Base-by-base conservation (phyloP, 2,329 filamentous ascomycete species). In the Nigrospora sphaerica region DNA sequence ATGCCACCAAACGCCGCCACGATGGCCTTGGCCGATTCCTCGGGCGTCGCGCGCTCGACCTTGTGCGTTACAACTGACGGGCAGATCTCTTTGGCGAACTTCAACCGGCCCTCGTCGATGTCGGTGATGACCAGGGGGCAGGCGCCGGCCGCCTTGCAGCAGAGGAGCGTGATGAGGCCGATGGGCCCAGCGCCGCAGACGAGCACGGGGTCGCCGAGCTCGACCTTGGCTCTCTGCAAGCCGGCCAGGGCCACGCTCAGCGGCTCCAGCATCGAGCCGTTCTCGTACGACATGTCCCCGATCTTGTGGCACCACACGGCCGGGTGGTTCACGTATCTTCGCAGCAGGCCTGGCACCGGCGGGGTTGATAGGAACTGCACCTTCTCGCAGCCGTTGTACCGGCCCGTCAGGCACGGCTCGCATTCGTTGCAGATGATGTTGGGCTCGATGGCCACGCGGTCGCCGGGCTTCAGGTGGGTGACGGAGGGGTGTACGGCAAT, bases 251-350 rank as follows among this genome's bases (percentile, higher is more conserved):
- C 88, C 6, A 97, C 93, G 55, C 83, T 88, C 44, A 97, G 76
- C 1, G 92, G 92, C 72, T 97, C 93, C 38, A 97, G 74, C 70
- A 96, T 77, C 13, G 91, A 86, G 45, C 92, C 93, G 62, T 95
- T 82, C 71, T 97, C 92, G 62, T 83, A 97, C 46, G 83, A 86
- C 86, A 97, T 91, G 66, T 88, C 74, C 41, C 88, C 88, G 57
- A 97, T 93, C 75, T 95, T 95, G 75, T 96, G 89, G 71, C 92
- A 96, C 90, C 91, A 96, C 42, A 86, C 76, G 17, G 91, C 90
- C 3, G 89, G 91, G 72, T 96, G 92, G 72, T 92, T 95, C 70
- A 96, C 87, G 66, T 96, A 96, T 65, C 92, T 82, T 56, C 92
- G 81, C 57, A 97, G 76, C 52, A 97, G 78, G 33, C 92, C 93